phyloP scores from a whole-genome alignment of 1,284 basidiomycete genomes.

The Sporisorium iseilematis-ciliati region DNA sequence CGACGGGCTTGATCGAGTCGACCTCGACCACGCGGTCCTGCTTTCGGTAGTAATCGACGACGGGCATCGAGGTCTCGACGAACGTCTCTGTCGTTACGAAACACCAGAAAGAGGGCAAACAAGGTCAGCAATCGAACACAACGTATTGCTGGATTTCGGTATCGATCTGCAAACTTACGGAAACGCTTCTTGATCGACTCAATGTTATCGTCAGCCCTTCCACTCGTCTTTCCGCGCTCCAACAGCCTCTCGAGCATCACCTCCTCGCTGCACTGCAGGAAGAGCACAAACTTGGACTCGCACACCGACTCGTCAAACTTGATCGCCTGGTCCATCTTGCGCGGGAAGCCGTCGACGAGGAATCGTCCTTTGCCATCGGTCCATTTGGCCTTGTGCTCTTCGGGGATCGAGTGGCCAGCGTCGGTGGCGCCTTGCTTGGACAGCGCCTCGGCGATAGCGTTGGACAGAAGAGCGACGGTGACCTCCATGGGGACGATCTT shows the following conservation, averaged over 20 bases:
- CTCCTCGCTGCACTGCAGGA: conserved; percentile 88
- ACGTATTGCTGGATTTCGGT: not conserved
- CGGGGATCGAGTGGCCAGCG: conserved; percentile 33
- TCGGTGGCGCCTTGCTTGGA: conserved; percentile 41
- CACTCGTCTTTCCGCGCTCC: conserved; percentile 91
- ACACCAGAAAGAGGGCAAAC: not conserved
- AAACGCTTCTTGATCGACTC: conserved; percentile 98
- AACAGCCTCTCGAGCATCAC: conserved; percentile 88
- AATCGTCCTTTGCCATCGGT: conserved; percentile 82
- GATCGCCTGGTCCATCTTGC: conserved; percentile 97
- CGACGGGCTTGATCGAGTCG: conserved; percentile 60
- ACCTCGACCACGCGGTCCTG: conserved; percentile 84
- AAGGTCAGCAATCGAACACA: not conserved
- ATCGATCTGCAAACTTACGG: conserved; percentile 73
- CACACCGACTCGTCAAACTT: conserved; percentile 89
- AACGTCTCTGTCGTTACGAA: conserved; percentile 79
- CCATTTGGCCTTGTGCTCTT: conserved; percentile 74
- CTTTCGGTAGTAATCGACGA: conserved; percentile 85
- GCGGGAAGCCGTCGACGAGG: conserved; percentile 96
- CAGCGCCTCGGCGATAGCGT: conserved; percentile 84
- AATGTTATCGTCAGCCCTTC: conserved; percentile 93
- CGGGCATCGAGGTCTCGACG: conserved; percentile 92
- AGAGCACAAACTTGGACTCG: conserved; percentile 82
- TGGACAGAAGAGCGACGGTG: conserved; percentile 93
- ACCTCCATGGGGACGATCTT: conserved; percentile 97